These are phyloP conservation scores for Waitea zeae DNA, from an alignment of 1,284 basidiomycete genomes.

Conservation along the genomic window DNA sequence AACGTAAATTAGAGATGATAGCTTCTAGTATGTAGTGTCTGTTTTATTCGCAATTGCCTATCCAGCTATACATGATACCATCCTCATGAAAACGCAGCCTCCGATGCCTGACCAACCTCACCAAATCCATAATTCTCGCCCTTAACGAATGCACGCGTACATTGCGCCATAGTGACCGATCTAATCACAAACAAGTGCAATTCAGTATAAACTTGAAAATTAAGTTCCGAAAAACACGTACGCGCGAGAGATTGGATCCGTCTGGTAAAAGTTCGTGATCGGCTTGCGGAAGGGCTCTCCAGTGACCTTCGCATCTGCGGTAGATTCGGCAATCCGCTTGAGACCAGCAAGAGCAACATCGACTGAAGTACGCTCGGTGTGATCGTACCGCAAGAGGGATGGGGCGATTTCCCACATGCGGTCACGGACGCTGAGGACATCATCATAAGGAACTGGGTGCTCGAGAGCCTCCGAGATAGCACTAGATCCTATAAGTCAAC, in stretches of 20 bases:
- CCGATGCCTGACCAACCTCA: slow-evolving; percentile 17
- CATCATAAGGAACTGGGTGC: slow-evolving; percentile 78
- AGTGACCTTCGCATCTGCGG: slow-evolving; percentile 36
- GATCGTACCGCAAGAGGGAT: slow-evolving; percentile 77
- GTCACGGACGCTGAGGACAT: slow-evolving; percentile 75
- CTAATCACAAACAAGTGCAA: slow-evolving; percentile 18
- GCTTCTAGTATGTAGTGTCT: too few species aligned
- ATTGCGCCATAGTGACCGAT: slow-evolving; percentile 79
- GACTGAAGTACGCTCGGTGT: slow-evolving; percentile 60
- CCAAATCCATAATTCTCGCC: slow-evolving; percentile 33
- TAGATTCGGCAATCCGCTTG: slow-evolving; percentile 34
- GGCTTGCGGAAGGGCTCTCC: slow-evolving; percentile 61
- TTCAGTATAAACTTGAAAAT: slow-evolving; percentile 4
- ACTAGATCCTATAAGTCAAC: slow-evolving; percentile 24
- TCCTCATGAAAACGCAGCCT: slow-evolving; percentile 26
- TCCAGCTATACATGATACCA: too few species aligned
- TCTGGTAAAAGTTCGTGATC: slow-evolving; percentile 92
- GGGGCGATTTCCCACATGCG: slow-evolving; percentile 97
- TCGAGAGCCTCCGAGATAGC: slow-evolving; percentile 87
- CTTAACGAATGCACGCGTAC: slow-evolving; percentile 60
- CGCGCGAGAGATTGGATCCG: slow-evolving; percentile 79
- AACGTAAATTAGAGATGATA: too few species aligned
- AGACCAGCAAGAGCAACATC: slow-evolving; percentile 63
- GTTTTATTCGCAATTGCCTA: too few species aligned
- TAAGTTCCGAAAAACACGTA: slow-evolving; percentile 18